Evolutionary conservation across 306 rosid species (phyloP).

Genomic region (Lathyrus aphaca): DNA sequence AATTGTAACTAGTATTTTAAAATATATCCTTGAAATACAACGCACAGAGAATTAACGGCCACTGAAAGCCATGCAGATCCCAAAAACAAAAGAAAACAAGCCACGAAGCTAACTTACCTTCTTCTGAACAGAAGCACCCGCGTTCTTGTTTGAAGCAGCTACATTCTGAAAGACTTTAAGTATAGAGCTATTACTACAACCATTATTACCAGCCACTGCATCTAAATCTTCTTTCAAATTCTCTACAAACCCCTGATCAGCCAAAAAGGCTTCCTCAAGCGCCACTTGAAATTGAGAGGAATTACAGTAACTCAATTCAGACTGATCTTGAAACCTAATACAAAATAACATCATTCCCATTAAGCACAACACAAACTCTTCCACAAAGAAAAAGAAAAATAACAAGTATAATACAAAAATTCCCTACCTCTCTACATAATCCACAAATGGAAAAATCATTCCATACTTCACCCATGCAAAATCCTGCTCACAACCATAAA

Average conservation of each 20-base stretch:
- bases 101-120: constrained; percentile 53
- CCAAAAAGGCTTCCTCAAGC: constrained; percentile 89
- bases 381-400: constrained; percentile 13
- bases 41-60: constrained; percentile 7
- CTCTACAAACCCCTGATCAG: constrained; percentile 88
- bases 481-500: constrained; percentile 65
- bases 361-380: constrained; percentile 38
- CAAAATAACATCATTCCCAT: constrained; percentile 37
- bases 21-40: constrained; percentile 14
- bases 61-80: constrained; percentile 26
- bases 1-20: constrained; percentile 3
- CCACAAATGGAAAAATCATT: constrained; percentile 86
- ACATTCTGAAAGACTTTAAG: constrained; percentile 53
- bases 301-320: constrained; percentile 59
- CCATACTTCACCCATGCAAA: constrained; percentile 93
- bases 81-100: constrained; percentile 14
- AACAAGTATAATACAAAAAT: constrained; percentile 28
- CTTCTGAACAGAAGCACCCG: constrained; percentile 42
- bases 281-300: constrained; percentile 74
- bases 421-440: constrained; percentile 72
- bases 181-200: constrained; percentile 50
- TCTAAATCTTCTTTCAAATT: constrained; percentile 79
- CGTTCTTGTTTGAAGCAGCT: constrained; percentile 60
- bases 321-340: constrained; percentile 83
- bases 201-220: constrained; percentile 72